These are phyloP conservation scores for Phytophthora foliorum DNA, from an alignment of 352 stramenopile species.

Conservation along the genomic window DNA sequence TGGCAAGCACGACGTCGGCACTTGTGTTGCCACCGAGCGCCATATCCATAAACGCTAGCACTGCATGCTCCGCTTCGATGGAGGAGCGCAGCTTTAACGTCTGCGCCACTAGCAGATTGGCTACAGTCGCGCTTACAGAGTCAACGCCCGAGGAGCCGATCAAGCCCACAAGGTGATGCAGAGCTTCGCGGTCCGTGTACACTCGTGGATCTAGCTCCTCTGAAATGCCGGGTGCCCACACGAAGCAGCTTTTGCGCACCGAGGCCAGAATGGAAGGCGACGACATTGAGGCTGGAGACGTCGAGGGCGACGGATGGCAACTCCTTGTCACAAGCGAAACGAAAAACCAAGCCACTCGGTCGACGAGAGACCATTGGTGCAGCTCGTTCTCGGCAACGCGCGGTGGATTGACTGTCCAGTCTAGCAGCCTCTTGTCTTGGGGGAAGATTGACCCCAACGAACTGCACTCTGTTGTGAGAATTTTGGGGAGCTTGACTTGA, in stretches of 20 bases:
- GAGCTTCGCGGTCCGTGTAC: constrained; percentile 23
- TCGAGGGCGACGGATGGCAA: constrained; percentile 13
- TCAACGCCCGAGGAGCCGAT: constrained; percentile 26
- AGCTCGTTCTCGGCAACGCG: constrained; percentile 20
- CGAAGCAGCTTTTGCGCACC: constrained; percentile 34
- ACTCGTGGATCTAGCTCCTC: constrained; percentile 27
- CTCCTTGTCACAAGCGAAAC: constrained; percentile 27
- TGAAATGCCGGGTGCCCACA: constrained; percentile 4
- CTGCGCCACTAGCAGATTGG: constrained; percentile 34
- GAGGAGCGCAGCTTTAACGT: constrained; percentile 31
- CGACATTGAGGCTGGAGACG: not conserved
- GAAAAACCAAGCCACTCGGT: constrained; percentile 36
- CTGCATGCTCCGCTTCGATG: constrained; percentile 37
- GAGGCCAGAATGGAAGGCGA: constrained; percentile 18
- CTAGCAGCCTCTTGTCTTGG: constrained; percentile 32
- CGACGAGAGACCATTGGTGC: constrained; percentile 32
- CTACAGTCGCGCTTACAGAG: constrained; percentile 24
- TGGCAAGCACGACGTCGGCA: constrained; percentile 11
- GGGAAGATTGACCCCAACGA: constrained; percentile 17
- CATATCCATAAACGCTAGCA: constrained; percentile 37
- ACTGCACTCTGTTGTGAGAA: constrained; percentile 17
- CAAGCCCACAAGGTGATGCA: constrained; percentile 22
- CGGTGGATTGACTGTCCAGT: constrained; percentile 18
- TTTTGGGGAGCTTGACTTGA: constrained; percentile 19
- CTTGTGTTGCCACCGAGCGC: constrained; percentile 9